Conservation (phyloP, 768 basidiomycete species). For the Dacryopinax spathularia region DNA sequence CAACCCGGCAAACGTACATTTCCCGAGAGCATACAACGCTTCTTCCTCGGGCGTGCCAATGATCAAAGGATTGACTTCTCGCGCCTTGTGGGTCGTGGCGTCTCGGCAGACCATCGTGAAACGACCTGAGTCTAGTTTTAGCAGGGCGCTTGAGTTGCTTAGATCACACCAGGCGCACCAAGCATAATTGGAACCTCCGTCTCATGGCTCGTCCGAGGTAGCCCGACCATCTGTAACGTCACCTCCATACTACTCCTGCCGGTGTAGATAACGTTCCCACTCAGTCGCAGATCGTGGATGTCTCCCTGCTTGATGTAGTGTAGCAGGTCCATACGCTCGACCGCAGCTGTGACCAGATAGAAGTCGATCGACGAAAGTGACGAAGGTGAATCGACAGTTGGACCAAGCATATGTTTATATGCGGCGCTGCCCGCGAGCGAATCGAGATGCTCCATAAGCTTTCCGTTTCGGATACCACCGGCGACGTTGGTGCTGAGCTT, state of each 20-base stretch:
- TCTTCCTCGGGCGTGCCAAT: slow-evolving; percentile 49
- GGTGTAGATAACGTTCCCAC: slow-evolving; percentile 69
- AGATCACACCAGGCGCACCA: slow-evolving; percentile 28
- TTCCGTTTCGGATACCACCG: slow-evolving; percentile 57
- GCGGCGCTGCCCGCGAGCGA: slow-evolving; percentile 73
- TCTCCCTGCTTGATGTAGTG: slow-evolving; percentile 30
- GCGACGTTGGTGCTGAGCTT: slow-evolving; percentile 38
- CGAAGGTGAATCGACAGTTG: slow-evolving; percentile 35
- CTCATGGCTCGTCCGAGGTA: slow-evolving; percentile 25
- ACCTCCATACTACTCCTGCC: slow-evolving; percentile 71
- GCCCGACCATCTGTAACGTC: slow-evolving; percentile 68
- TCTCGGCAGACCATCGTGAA: slow-evolving; percentile 83
- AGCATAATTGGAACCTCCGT: slow-evolving; percentile 50
- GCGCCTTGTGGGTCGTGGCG: slow-evolving; percentile 46
- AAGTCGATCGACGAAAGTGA: slow-evolving; percentile 22
- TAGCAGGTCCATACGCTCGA: slow-evolving; percentile 67
- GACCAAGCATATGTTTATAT: slow-evolving; percentile 69
- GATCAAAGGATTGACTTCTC: slow-evolving; percentile 47
- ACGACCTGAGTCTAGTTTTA: slow-evolving; percentile 38
- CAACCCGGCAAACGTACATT: slow-evolving; percentile 32
- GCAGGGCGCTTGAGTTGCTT: no score
- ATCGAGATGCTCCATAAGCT: slow-evolving; percentile 68
- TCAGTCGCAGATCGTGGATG: slow-evolving; percentile 52
- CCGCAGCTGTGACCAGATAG: slow-evolving; percentile 73
- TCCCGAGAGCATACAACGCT: slow-evolving; percentile 48